Base-by-base conservation (phyloP, 345 rosid genomes). In the Arabidopsis suecica region DNA sequence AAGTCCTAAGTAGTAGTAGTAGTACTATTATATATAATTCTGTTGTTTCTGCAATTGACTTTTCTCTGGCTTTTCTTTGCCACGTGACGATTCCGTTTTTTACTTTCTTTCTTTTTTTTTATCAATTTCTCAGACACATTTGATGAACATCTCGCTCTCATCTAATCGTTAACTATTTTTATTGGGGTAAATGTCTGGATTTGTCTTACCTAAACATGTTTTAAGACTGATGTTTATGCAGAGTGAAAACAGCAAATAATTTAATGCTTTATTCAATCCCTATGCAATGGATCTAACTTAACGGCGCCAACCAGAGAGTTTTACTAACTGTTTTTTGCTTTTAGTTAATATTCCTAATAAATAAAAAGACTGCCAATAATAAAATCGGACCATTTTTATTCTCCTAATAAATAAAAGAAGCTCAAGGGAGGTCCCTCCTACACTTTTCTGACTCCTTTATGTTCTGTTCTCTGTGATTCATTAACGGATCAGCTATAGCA, bases 101-200 rank as follows among this genome's bases (percentile, higher is more conserved):
- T 28, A 28, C 32, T 44, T 30, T 3, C 9, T 8, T 0, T 8
- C 8, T 28, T n/a, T n/a, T 0, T 58, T 45, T 23, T 56, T 3
- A 73, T 40, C 58, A 25, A 65, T 16, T 58, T 57, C 4, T 65
- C 9, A 53, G 49, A 41, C 28, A 54, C 77, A 57, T 11, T 72
- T 58, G 67, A 67, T 58, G 72, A 66, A 67, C 68, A 58, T 67
- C 68, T 74, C 61, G 67, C 73, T 74, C 67, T 47, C 71, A 34
- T 36, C 76, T 62, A 41, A 41, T 72, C 44, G 23, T 62, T 40
- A 34, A 44, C 20, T 55, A 65, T 6, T 12, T 49, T 13, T 54
- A n/a, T 22, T 49, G 37, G 57, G 65, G 59, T 60, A 36, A 47
- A 73, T 54, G 55, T 72, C 54, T 45, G 44, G n/a, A 13, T 36